Conservation (phyloP, 208 protist genomes). For the Angomonas ambiguus region DNA sequence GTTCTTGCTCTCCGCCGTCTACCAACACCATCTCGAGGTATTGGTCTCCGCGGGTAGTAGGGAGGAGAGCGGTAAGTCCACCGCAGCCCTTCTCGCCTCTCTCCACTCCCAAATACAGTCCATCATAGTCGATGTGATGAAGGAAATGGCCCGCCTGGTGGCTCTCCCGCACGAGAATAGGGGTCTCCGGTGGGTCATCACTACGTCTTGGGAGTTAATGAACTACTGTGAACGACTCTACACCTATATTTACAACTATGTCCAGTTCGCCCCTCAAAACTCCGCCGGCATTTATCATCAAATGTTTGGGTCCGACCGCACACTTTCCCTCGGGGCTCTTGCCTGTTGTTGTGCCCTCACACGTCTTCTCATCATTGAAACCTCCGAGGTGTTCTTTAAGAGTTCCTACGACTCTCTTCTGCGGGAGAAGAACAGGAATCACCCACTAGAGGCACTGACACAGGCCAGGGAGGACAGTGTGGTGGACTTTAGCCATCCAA, state of each 20-base stretch:
- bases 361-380: background rate
- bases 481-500: background rate
- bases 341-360: background rate
- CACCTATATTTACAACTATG: background rate
- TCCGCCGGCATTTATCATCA: background rate
- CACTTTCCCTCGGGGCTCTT: background rate
- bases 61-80: background rate
- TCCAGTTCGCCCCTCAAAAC: background rate
- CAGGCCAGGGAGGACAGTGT: background rate
- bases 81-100: background rate
- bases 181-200: background rate
- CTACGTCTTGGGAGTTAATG: background rate
- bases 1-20: background rate
- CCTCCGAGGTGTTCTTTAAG: background rate
- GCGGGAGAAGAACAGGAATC: background rate
- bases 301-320: constrained; percentile 2
- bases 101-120: constrained; percentile 2
- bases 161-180: background rate
- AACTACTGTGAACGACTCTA: background rate
- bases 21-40: background rate
- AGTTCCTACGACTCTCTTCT: background rate
- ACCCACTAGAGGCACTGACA: background rate
- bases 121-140: background rate
- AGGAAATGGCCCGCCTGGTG: background rate
- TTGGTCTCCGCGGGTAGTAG: background rate